These are phyloP conservation scores for Prillingera fragicola DNA, from an alignment of 1,284 basidiomycete species.

Conservation along the genomic window DNA sequence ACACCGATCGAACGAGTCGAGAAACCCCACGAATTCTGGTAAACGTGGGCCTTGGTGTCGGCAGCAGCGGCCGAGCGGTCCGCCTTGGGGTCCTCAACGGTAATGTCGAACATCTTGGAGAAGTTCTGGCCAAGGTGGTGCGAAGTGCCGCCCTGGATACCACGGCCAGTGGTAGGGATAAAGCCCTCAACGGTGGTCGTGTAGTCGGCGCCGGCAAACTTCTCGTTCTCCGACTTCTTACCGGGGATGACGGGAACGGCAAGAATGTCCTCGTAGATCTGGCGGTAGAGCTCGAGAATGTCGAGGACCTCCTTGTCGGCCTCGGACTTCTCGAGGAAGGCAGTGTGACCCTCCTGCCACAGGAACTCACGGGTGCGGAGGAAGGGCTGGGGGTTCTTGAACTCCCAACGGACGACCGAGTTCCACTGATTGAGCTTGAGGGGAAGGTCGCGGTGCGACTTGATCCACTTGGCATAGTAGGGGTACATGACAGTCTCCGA, in stretches of 20 bases:
- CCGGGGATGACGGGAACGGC: slow-evolving; percentile 96
- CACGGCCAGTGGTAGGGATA: slow-evolving; percentile 92
- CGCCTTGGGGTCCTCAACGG: slow-evolving; percentile 76
- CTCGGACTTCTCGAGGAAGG: slow-evolving; percentile 79
- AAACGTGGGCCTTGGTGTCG: slow-evolving; percentile 67
- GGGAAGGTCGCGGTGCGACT: slow-evolving; percentile 93
- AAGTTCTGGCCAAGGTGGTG: slow-evolving; percentile 99
- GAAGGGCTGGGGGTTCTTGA: slow-evolving; percentile 98
- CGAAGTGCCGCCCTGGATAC: slow-evolving; percentile 96
- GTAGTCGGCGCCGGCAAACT: slow-evolving; percentile 96
- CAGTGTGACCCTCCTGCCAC: slow-evolving; percentile 99
- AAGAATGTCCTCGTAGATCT: slow-evolving; percentile 94
- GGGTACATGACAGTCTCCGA: slow-evolving; percentile 99
- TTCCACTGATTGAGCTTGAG: slow-evolving; percentile 99
- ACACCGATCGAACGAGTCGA: slow-evolving; percentile 95
- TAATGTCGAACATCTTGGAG: slow-evolving; percentile 97
- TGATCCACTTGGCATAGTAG: slow-evolving; percentile 98
- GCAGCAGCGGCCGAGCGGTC: slow-evolving; percentile 26
- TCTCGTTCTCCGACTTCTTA: slow-evolving; percentile 98
- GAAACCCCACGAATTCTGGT: slow-evolving; percentile 99
- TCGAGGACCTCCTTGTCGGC: slow-evolving; percentile 87
- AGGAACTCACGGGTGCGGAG: slow-evolving; percentile 97
- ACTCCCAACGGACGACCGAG: slow-evolving; percentile 98
- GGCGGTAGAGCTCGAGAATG: slow-evolving; percentile 92
- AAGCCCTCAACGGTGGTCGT: slow-evolving; percentile 98